Base-by-base conservation (phyloP, 169 alveolate species). In the Plasmodium vinckei region DNA sequence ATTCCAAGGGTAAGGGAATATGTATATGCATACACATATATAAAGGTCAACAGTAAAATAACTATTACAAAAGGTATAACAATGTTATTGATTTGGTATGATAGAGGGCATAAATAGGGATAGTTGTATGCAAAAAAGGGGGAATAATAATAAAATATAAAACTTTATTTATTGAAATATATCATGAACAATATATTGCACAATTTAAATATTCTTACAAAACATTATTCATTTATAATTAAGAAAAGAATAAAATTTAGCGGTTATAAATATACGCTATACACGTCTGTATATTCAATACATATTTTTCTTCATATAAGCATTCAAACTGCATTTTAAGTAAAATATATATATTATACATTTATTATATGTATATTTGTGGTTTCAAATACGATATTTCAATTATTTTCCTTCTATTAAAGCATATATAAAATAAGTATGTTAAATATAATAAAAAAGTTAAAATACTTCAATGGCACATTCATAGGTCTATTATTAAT, bases 191-290 rank as follows among this genome's bases (percentile, higher is more conserved):
- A 51, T 13, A 9, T 57, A 19, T 19, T n/a, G 9, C 65, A 57
- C 65, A 57, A 57, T 57, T 57, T 57, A 4, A 57, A 57, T 9
- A 57, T 57, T 57, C 19, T 57, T 57, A 57, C 65, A 57, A 57
- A 57, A 57, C n/a, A 57, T 57, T 57, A 57, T 13, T 13, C 10
- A 57, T 57, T 57, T 19, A 57, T 17, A 61, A 61, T 23, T 19
- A 27, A 10, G 44, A 15, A 9, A 61, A 9, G 27, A 61, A 25
- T 61, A 23, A 61, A 61, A 61, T 10, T 6, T 21, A 61, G 13
- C 12, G 27, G 21, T 10, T 9, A 19, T 57, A 9, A 57, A 12
- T n/a, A 33, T 33, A 33, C 42, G 42, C 0, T 33, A 33, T 33
- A 33, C 42, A 33, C 3, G 5, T 33, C 9, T 51, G 17, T 51